Evolutionary conservation across 805 yeast genomes (phyloP).

Genomic region (Teunomyces stri): DNA sequence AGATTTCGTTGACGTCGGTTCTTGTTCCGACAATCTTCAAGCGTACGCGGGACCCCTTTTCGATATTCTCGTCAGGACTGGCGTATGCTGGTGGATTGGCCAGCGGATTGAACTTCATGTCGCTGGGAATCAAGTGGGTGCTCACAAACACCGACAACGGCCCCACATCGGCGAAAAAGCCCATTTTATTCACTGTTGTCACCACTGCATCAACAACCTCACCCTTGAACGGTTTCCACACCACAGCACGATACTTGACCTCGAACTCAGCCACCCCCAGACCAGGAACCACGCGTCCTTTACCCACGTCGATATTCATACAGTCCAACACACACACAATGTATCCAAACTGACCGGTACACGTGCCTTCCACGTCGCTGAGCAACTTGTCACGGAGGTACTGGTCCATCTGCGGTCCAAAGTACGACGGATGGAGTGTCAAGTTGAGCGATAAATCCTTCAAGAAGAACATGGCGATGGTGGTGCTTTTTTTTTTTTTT

Average conservation of each 20-base stretch:
- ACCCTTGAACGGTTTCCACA: slow-evolving; percentile 98
- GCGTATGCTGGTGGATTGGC: slow-evolving; percentile 98
- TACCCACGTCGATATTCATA: slow-evolving; percentile 91
- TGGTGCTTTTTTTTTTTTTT: not conserved
- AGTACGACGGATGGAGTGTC: slow-evolving; percentile 94
- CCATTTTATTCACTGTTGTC: slow-evolving; percentile 89
- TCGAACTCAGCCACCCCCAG: slow-evolving; percentile 95
- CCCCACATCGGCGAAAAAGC: slow-evolving; percentile 97
- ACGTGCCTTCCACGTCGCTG: slow-evolving; percentile 97
- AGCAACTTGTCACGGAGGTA: slow-evolving; percentile 84
- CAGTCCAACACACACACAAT: slow-evolving; percentile 94
- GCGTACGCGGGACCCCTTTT: slow-evolving; percentile 90
- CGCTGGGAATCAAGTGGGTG: slow-evolving; percentile 90
- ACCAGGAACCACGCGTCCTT: slow-evolving; percentile 87
- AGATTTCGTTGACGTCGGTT: slow-evolving; percentile 94
- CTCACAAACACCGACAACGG: slow-evolving; percentile 94
- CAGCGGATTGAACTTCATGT: slow-evolving; percentile 89
- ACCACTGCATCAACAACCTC: slow-evolving; percentile 98
- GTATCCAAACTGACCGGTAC: slow-evolving; percentile 98
- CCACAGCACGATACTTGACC: slow-evolving; percentile 93
- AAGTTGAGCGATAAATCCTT: slow-evolving; percentile 90
- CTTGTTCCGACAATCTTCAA: slow-evolving; percentile 96
- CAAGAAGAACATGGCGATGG: slow-evolving; percentile 37
- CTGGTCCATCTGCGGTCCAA: slow-evolving; percentile 97
- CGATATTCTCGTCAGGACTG: slow-evolving; percentile 90